phyloP scores from a whole-genome alignment of 345 rosid genomes.

The Mercurialis annua region DNA sequence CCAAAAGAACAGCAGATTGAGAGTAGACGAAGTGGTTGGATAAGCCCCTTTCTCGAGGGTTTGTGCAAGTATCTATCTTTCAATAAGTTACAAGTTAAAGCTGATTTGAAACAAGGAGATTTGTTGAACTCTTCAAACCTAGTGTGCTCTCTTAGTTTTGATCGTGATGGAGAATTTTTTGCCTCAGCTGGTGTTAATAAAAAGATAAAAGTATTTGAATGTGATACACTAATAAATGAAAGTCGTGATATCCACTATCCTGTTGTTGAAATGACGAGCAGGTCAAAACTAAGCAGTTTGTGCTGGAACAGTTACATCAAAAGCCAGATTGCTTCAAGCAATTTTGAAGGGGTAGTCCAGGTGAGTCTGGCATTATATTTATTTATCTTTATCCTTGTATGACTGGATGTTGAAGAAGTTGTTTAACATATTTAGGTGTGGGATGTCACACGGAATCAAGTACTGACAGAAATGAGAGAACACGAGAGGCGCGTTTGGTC shows the following conservation, averaged over 20 bases:
- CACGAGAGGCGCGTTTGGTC: conserved; percentile 97
- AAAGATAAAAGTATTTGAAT: conserved; percentile 92
- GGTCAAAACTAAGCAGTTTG: conserved; percentile 78
- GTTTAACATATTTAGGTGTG: conserved; percentile 52
- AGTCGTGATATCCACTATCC: conserved; percentile 85
- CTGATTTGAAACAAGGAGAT: conserved; percentile 92
- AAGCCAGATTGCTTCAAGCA: conserved; percentile 94
- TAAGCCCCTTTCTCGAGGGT: conserved; percentile 91
- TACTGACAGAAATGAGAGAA: conserved; percentile 74
- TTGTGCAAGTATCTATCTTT: conserved; percentile 84
- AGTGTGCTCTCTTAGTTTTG: conserved; percentile 83
- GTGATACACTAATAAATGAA: conserved; percentile 56
- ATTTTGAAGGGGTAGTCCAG: conserved; percentile 97
- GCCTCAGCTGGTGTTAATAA: conserved; percentile 97
- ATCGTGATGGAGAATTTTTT: conserved; percentile 85
- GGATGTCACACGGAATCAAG: conserved; percentile 92
- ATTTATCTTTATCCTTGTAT: neutral
- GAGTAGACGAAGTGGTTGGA: conserved; percentile 67
- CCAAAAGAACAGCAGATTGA: conserved; percentile 44
- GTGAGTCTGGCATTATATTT: conserved; percentile 33
- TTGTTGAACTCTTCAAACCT: conserved; percentile 80
- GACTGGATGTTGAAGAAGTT: conserved; percentile 10
- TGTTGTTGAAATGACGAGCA: conserved; percentile 78
- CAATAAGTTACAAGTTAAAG: conserved; percentile 79
- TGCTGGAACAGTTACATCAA: conserved; percentile 95